Evolutionary conservation across 1,284 basidiomycete genomes (phyloP).

Genomic region (Puccinia novopanici): DNA sequence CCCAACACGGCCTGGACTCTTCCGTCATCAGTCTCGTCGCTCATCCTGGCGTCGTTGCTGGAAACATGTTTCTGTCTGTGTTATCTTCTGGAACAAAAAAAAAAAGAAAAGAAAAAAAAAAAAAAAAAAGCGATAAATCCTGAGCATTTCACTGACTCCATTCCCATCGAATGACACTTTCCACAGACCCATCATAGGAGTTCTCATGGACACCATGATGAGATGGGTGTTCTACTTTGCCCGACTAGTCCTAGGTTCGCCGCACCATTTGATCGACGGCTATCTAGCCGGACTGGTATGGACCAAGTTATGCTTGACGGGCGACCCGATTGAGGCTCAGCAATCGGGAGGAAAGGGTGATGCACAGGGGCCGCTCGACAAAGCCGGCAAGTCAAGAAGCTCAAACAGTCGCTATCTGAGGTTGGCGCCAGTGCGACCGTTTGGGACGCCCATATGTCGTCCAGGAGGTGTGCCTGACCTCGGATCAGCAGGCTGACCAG

Average conservation of each 20-base stretch:
- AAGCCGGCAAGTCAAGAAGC: no score
- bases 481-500: neutral
- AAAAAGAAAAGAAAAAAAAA: no score
- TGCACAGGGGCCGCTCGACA: no score
- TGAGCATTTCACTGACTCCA: no score
- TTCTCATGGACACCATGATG: constrained; percentile 43
- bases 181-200: constrained; percentile 44
- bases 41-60: constrained; percentile 59
- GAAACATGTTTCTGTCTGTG: constrained; percentile 56
- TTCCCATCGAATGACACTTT: neutral
- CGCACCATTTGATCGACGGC: constrained; percentile 35
- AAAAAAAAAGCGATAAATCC: neutral
- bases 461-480: neutral
- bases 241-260: constrained; percentile 38
- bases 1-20: neutral
- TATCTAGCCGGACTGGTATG: constrained; percentile 40
- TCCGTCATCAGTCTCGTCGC: constrained; percentile 54
- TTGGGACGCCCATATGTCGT: constrained; percentile 16
- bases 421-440: constrained; percentile 44
- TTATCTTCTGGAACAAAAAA: neutral
- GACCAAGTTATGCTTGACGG: constrained; percentile 31
- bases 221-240: constrained; percentile 41
- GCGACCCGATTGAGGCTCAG: neutral
- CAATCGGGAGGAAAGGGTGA: neutral
- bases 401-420: neutral